Base-by-base conservation (phyloP, 768 basidiomycete genomes). In the Asterophora parasitica region DNA sequence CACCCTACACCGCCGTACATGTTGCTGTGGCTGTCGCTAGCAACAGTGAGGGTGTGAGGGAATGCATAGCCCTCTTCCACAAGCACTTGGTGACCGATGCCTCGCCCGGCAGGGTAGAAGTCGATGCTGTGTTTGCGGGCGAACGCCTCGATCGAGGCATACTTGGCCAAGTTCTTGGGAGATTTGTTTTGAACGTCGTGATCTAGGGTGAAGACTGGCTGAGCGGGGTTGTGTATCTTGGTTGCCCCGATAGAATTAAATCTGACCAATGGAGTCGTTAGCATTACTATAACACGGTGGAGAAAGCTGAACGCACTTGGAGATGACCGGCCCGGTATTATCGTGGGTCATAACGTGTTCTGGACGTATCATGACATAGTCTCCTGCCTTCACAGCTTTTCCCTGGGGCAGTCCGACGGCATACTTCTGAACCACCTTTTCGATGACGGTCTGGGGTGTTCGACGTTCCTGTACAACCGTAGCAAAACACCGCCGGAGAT, bases 1-100 rank as follows among this genome's bases (percentile, higher is more conserved):
- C 94, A 95, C 1, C 92, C 95, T 4, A 99, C 90, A 28, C 94
- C 96, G 13, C 96, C 96, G 60, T 99, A 99, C 89, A 98, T 98
- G 65, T 99, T 99, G 61, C 88, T 91, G 66, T 96, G 94, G 63
- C 90, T 93, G 68, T 95, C 93, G 59, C 87, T 91, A 6, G 93
- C 94, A 23, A 99, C 96, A 2, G 95, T 96, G 60, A 99, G 79
- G 13, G 91, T 91, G 49, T 93, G 74, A 0, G 96, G 96, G 65
- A 96, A 98, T 0, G 96, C 95, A 62, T 98, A 99, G 1, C 96
- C 96, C 64, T 99, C 96, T 66, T 99, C 96, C 16, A 99, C 83
- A 47, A 99, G 85, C 50, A 98, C 77, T 64, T 99, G 96, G 65
- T 99, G 96, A 0, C 96, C 96, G 50, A 99, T 99, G 8, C 96